These are phyloP conservation scores for Mycena vulgaris DNA, from an alignment of 768 basidiomycete genomes.

Conservation along the genomic window DNA sequence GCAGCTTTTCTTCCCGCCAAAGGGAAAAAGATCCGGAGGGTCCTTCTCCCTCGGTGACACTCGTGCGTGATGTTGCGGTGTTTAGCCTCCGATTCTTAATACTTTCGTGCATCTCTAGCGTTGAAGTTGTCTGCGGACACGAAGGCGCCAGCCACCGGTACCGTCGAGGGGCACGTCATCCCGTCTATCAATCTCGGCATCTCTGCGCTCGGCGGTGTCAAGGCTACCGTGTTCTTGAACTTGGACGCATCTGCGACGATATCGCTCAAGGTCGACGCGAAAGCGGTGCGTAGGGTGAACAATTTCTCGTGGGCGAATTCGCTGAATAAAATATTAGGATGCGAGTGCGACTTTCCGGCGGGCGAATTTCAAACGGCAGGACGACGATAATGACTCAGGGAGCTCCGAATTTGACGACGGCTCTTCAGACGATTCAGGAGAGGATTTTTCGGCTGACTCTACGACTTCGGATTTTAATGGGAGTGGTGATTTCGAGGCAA, in stretches of 20 bases:
- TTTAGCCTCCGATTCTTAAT: no score
- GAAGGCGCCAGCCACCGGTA: slow-evolving; percentile 46
- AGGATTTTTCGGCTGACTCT: not conserved
- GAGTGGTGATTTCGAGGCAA: not conserved
- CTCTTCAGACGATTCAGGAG: not conserved
- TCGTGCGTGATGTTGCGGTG: slow-evolving; percentile 20
- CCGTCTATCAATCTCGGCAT: slow-evolving; percentile 55
- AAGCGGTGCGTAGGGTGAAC: slow-evolving; percentile 5
- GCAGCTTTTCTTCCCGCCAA: slow-evolving; percentile 61
- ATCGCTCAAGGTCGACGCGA: slow-evolving; percentile 23
- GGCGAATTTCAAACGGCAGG: slow-evolving; percentile 15
- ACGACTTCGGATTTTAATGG: not conserved
- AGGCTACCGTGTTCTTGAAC: slow-evolving; percentile 17
- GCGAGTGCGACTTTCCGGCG: slow-evolving; percentile 24
- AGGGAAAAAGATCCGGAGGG: slow-evolving; percentile 36
- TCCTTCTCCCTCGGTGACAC: slow-evolving; percentile 23
- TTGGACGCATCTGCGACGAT: slow-evolving; percentile 33
- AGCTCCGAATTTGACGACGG: not conserved
- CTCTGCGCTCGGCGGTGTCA: slow-evolving; percentile 26
- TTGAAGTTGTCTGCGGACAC: slow-evolving; percentile 53
- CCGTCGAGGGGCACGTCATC: slow-evolving; percentile 54
- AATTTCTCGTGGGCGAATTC: not conserved
- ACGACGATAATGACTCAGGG: slow-evolving; percentile 4
- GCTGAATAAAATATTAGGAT: not conserved
- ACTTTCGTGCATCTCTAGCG: no score